Percentiles rank a stretch among this genome's conserved stretches.
Evolutionary conservation across 345 rosid genomes (phyloP).

Genomic region (Anastatica hierochuntica): DNA sequence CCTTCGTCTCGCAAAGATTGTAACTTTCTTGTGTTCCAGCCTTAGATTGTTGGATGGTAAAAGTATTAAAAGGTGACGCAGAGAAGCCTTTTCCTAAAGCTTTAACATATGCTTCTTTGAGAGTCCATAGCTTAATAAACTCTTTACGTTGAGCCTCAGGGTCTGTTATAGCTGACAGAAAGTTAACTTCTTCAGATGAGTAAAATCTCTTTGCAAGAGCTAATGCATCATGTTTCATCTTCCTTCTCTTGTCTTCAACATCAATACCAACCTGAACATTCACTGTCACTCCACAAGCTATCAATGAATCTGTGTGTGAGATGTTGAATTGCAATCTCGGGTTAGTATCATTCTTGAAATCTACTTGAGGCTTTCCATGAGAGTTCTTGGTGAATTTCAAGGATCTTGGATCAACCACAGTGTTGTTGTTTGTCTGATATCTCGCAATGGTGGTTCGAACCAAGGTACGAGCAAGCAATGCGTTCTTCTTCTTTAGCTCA

Average conservation of each 20-base stretch:
- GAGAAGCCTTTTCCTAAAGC: conserved; percentile 66
- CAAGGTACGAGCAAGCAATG: conserved; percentile 69
- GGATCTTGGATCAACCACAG: too few species aligned
- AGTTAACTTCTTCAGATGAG: conserved; percentile 40
- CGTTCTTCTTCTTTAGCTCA: conserved; percentile 62
- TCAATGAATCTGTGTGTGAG: too few species aligned
- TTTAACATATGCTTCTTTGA: conserved; percentile 79
- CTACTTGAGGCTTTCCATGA: too few species aligned
- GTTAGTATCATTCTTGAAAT: too few species aligned
- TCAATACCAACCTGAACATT: too few species aligned
- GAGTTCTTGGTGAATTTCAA: too few species aligned
- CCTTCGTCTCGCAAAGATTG: conserved; percentile 18
- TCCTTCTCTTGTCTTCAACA: conserved; percentile 58
- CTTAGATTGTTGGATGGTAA: conserved; percentile 28
- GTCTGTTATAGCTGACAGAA: conserved; percentile 44
- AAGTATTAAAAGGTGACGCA: conserved; percentile 58
- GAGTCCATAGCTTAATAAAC: conserved; percentile 69
- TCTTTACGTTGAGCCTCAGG: conserved; percentile 44
- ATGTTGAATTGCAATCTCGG: too few species aligned
- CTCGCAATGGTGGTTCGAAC: conserved; percentile 89
- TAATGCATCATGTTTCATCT: conserved; percentile 30
- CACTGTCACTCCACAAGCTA: too few species aligned
- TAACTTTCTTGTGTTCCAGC: conserved; percentile 4
- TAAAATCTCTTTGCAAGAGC: conserved; percentile 48
- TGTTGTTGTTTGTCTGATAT: too few species aligned